Base-by-base conservation (phyloP, 371 early-diverging fungal genomes). In the Mortierella sp. region DNA sequence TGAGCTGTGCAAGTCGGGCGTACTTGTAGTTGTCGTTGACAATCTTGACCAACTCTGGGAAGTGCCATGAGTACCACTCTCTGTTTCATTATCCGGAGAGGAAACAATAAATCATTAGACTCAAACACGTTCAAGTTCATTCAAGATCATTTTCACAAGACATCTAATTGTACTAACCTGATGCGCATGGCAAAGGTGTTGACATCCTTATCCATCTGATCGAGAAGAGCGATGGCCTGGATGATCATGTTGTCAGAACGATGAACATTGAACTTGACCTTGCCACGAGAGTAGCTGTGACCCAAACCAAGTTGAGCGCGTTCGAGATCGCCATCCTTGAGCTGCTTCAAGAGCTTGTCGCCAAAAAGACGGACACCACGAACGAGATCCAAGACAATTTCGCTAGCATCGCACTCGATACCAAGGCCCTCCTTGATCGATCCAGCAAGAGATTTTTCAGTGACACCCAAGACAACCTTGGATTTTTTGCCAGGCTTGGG, bases 21-120 rank as follows among this genome's bases (percentile, higher is more conserved):
- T 93, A 99, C 81, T 92, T 89, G 83, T 90, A 90, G 87, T 97
- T 96, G 87, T 98, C 98, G 76, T 88, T 89, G 73, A 97, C 94
- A 72, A 99, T 95, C 89, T 96, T 97, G 87, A 93, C 92, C 77
- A 99, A 90, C 90, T 99, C 98, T 54, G 99, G 99, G 91, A 98
- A 99, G 85, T 98, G 98, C 98, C 98, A 99, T 61, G 95, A 95
- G 88, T 99, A 99, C 98, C 98, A 98, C 88, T 99, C 98, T 69
- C 96, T 94, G 9, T 40, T 60, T 5, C 16, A 49, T 20, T 16
- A 39, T 39, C 16, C 20, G 22, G 26, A 30, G 12, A 10, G 28
- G 26, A 65, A 49, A 43, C 6, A 26, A 52, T 35, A 54, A 45
- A 49, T 43, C 43, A 14, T 43, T 43, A 43, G 43, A 43, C 43